Base-by-base conservation (phyloP, 2,329 filamentous ascomycete genomes). In the Paraconiothyrium brasiliense region DNA sequence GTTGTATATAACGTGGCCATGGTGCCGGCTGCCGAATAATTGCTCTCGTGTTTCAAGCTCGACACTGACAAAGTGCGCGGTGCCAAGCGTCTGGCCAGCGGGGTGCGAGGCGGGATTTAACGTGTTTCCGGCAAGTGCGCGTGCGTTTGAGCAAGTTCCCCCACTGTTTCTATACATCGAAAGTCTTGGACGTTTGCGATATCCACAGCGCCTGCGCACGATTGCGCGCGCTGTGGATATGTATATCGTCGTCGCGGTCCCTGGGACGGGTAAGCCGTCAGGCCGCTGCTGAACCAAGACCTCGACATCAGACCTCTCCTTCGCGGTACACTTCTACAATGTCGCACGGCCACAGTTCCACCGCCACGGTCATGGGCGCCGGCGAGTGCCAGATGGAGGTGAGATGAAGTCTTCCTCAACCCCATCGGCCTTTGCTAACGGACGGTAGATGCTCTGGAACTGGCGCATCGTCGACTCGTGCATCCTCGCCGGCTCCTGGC, bases 401-500 rank as follows among this genome's bases (percentile, higher is more conserved):
- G 66, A 27, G 71, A 54, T n/a, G 6, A 30, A 24, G 27, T 16
- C 54, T 27, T 9, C 6, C 16, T n/a, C 27, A 11, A 24, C 4
- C 37, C 9, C 11, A 0, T 3, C 24, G 24, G 34, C 16, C 30
- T 43, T 24, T 30, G 46, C 11, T 11, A 55, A 56, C 52, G 6
- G 4, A 35, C n/a, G 1, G 4, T 16, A 92, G 89, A 93, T 93
- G 91, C 82, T 92, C 44, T 92, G 90, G 90, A 93, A 93, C 77
- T 92, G 90, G 89, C 84, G 91, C 76, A 90, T 89, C 3, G 81
- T 91, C 73, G 88, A 91, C 74, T 79, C 89, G 22, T 92, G 83
- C 63, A 94, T 95, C 84, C 85, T 95, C 72, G 80, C 90, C 27
- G 69, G 75, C 8, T 83, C 84, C 24, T 95, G 92, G 92, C 88